phyloP scores from a whole-genome alignment of 331 rosid genomes.

The Rosa hybrid region DNA sequence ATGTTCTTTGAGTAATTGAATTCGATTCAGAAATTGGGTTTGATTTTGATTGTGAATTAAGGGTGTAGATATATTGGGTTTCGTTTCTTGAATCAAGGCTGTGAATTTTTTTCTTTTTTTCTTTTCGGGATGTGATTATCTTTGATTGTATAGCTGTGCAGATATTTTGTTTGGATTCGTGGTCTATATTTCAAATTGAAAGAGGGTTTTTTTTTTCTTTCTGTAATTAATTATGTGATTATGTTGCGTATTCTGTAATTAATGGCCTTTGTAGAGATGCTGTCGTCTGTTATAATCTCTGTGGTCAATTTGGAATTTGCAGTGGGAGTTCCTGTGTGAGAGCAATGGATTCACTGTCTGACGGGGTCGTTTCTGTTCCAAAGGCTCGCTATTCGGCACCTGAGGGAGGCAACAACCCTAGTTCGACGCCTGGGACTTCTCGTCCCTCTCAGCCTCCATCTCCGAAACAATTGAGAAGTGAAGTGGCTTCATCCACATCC shows the following conservation, averaged over 20 bases:
- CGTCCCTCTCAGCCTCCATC: conserved; percentile 50
- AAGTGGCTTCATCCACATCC: conserved; percentile 50
- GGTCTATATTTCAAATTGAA: conserved; percentile 31
- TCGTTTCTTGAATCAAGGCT: conserved; percentile 34
- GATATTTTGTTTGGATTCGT: conserved; percentile 29
- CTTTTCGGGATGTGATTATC: conserved; percentile 32
- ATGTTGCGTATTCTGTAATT: conserved; percentile 41
- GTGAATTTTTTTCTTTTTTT: conserved; percentile 7
- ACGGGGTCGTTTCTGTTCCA: conserved; percentile 47
- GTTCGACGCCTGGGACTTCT: conserved; percentile 46
- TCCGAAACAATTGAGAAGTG: conserved; percentile 43
- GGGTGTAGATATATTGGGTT: conserved; percentile 10
- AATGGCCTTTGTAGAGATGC: conserved; percentile 26
- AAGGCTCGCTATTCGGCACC: conserved; percentile 53
- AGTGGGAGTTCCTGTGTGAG: conserved; percentile 25
- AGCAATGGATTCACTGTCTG: conserved; percentile 60
- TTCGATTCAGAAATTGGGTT: conserved; percentile 15
- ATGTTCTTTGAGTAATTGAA: conserved; percentile 18
- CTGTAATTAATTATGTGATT: conserved; percentile 14
- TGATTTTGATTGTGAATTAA: conserved; percentile 33
- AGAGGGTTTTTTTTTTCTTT: conserved; percentile 1
- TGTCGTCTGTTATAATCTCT: conserved; percentile 31
- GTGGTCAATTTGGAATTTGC: conserved; percentile 44
- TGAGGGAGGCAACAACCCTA: conserved; percentile 36
- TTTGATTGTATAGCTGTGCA: conserved; percentile 35